Evolutionary conservation across 176 grass and related monocot species (phyloP).

Genomic region (Melocanna baccifera): DNA sequence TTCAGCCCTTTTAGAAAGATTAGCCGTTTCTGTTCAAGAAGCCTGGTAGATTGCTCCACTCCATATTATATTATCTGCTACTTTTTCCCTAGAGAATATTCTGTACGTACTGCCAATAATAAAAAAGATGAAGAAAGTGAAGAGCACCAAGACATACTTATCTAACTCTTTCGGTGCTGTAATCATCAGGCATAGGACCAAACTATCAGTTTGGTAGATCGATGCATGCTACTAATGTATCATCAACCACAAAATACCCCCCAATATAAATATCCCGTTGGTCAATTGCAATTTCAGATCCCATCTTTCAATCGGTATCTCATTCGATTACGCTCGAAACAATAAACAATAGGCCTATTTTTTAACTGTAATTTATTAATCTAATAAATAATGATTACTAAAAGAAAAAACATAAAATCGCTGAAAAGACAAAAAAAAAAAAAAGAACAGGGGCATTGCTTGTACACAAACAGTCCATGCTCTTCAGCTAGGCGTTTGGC

Average conservation of each 20-base stretch:
- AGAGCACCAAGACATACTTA: neutral
- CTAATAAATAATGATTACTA: too few species aligned
- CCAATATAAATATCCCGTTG: neutral
- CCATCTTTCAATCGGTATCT: neutral
- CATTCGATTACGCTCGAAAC: neutral
- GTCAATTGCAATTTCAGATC: neutral
- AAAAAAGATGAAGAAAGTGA: neutral
- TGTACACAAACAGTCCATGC: slow-evolving; percentile 7
- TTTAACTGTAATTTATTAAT: too few species aligned
- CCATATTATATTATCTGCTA: neutral
- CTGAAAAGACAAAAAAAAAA: too few species aligned
- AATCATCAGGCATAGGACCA: neutral
- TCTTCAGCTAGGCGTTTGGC: neutral
- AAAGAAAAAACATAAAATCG: too few species aligned
- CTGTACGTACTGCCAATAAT: neutral
- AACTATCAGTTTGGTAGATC: neutral
- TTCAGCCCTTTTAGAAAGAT: neutral
- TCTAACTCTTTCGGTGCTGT: neutral
- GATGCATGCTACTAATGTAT: neutral
- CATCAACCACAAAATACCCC: neutral
- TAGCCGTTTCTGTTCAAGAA: neutral
- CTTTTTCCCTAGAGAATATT: neutral
- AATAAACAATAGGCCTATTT: neutral
- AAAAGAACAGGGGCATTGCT: neutral
- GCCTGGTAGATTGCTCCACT: neutral